Evolutionary conservation across 768 basidiomycete species (phyloP).

Genomic region (Lentinula sp.): DNA sequence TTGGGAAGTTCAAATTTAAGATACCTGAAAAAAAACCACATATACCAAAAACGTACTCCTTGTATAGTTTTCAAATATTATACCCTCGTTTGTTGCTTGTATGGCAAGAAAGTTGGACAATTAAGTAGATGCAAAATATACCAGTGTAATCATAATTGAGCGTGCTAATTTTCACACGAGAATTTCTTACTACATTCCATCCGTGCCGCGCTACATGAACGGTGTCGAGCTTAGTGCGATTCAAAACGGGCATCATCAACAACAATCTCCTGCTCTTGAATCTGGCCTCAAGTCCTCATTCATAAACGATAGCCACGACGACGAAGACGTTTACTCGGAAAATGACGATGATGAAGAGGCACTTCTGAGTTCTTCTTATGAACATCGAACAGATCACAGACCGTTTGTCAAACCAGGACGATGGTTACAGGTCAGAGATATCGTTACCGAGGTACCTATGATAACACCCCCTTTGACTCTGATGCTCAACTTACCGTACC

Average conservation of each 20-base stretch:
- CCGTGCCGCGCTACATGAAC: not conserved
- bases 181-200: too few relatives aligned
- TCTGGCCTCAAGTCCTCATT: not conserved
- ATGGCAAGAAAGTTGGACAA: too few relatives aligned
- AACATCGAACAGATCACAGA: not conserved
- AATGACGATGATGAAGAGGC: slow-evolving; percentile 41
- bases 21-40: not conserved
- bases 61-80: not conserved
- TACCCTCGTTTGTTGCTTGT: not conserved
- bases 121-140: too few relatives aligned
- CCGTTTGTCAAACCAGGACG: slow-evolving; percentile 11
- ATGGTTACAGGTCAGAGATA: slow-evolving; percentile 54
- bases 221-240: slow-evolving; percentile 19
- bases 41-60: not conserved
- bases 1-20: not conserved
- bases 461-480: not conserved
- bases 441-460: slow-evolving; percentile 62
- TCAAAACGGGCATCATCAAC: slow-evolving; percentile 21
- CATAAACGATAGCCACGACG: slow-evolving; percentile 28
- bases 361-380: slow-evolving; percentile 28
- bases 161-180: not conserved
- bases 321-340: slow-evolving; percentile 43
- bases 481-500: not conserved
- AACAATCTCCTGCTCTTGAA: not conserved
- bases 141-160: too few relatives aligned